These are phyloP conservation scores for Lathyrus tuberosus DNA, from an alignment of 306 rosid genomes.

Conservation along the genomic window DNA sequence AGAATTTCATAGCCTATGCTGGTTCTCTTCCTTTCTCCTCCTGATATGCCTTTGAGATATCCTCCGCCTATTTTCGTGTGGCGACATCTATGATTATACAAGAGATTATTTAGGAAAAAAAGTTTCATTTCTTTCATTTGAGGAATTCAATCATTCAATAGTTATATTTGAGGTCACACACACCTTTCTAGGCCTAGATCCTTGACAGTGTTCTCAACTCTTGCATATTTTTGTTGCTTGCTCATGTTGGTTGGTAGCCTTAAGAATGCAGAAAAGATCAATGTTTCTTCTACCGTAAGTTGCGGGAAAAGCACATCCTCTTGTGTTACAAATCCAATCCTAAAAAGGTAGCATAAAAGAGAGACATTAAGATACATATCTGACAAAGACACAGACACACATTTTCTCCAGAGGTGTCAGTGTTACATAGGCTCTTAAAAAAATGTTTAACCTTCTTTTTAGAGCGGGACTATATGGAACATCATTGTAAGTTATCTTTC, in stretches of 20 bases:
- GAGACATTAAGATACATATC: neutral
- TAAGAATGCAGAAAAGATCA: slow-evolving; percentile 82
- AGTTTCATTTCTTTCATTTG: neutral
- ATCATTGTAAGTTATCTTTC: slow-evolving; percentile 81
- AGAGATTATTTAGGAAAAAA: slow-evolving; percentile 38
- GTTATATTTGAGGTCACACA: slow-evolving; percentile 42
- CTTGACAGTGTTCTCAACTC: slow-evolving; percentile 76
- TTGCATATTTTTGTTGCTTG: slow-evolving; percentile 64
- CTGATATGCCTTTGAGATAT: slow-evolving; percentile 83
- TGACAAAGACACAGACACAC: neutral
- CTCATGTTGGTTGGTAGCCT: slow-evolving; percentile 79
- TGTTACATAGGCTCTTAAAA: neutral
- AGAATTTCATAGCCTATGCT: slow-evolving; percentile 94
- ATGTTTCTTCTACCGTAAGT: slow-evolving; percentile 88
- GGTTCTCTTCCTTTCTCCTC: slow-evolving; percentile 95
- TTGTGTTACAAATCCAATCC: slow-evolving; percentile 97
- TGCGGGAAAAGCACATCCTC: slow-evolving; percentile 93
- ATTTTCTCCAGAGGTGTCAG: too few species aligned
- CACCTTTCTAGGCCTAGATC: slow-evolving; percentile 96
- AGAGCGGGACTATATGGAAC: slow-evolving; percentile 66
- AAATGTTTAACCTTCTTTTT: slow-evolving; percentile 65
- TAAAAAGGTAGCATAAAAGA: slow-evolving; percentile 27
- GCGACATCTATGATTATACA: slow-evolving; percentile 71
- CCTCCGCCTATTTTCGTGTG: slow-evolving; percentile 89
- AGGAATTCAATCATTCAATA: slow-evolving; percentile 20